Evolutionary conservation across 805 yeast genomes (phyloP).

Genomic region (Saccharomycopsis schoenii): DNA sequence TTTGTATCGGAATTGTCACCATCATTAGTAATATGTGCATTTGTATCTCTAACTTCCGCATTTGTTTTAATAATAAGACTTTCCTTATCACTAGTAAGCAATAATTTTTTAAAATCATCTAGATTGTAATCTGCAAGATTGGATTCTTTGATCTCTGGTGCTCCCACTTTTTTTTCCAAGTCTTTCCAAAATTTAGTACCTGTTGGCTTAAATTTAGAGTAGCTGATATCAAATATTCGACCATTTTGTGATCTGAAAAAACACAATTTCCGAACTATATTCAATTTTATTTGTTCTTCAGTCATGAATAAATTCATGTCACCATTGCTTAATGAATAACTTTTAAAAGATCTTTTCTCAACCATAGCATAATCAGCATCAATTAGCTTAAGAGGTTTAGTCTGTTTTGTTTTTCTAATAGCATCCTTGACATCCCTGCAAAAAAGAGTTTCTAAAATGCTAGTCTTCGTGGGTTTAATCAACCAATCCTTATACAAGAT

Average conservation of each 20-base stretch:
- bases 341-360: slow-evolving; percentile 2
- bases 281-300: background rate
- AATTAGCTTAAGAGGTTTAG: background rate
- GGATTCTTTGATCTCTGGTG: background rate
- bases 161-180: background rate
- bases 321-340: background rate
- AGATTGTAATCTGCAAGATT: background rate
- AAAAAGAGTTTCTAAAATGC: background rate
- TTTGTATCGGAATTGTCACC: too few relatives aligned
- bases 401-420: background rate
- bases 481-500: slow-evolving; percentile 12
- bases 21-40: background rate
- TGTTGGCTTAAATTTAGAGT: background rate
- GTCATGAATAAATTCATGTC: background rate
- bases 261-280: background rate
- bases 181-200: background rate
- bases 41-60: background rate
- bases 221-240: background rate
- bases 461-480: slow-evolving; percentile 1
- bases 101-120: background rate
- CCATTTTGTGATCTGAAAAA: background rate
- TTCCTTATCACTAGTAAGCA: background rate
- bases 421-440: background rate
- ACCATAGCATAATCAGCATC: slow-evolving; percentile 15
- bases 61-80: too few relatives aligned